Evolutionary conservation across 805 yeast genomes (phyloP).

Genomic region (Candida sonorensis): DNA sequence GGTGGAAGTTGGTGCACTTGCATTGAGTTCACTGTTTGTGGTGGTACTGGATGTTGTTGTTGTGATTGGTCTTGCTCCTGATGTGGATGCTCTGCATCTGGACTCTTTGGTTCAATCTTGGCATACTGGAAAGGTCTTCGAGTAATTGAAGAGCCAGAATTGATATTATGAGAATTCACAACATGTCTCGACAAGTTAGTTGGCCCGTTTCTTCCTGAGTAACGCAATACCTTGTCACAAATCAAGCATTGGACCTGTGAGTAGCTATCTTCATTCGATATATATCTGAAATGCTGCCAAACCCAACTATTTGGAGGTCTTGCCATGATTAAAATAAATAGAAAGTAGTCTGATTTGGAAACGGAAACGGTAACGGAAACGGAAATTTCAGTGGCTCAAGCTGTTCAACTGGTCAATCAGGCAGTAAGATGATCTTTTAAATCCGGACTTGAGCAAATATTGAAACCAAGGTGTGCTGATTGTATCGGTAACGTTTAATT

Average conservation of each 20-base stretch:
- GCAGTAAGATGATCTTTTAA: too few species aligned
- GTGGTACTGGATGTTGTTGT: neutral
- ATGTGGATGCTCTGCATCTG: neutral
- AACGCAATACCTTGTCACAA: slow-evolving; percentile 23
- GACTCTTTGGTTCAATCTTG: neutral
- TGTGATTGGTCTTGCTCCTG: neutral
- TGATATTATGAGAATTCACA: slow-evolving; percentile 21
- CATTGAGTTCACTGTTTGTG: too few species aligned
- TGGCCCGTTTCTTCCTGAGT: slow-evolving; percentile 30
- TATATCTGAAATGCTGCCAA: slow-evolving; percentile 28
- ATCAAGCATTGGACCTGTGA: slow-evolving; percentile 24
- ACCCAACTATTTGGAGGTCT: slow-evolving; percentile 31
- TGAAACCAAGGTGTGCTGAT: too few species aligned
- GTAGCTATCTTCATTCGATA: slow-evolving; percentile 15
- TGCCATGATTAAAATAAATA: slow-evolving; percentile 18
- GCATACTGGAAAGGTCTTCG: slow-evolving; percentile 21
- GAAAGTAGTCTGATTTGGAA: too few species aligned
- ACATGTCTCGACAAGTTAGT: slow-evolving; percentile 29
- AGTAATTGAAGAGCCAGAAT: slow-evolving; percentile 20
- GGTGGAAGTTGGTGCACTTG: too few species aligned
- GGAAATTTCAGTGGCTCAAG: too few species aligned
- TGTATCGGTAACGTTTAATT: too few species aligned
- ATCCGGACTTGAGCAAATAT: too few species aligned
- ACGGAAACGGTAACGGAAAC: too few species aligned
- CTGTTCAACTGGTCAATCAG: too few species aligned